These are phyloP conservation scores for Lachancea sp. DNA, from an alignment of 805 yeast species.

Conservation along the genomic window DNA sequence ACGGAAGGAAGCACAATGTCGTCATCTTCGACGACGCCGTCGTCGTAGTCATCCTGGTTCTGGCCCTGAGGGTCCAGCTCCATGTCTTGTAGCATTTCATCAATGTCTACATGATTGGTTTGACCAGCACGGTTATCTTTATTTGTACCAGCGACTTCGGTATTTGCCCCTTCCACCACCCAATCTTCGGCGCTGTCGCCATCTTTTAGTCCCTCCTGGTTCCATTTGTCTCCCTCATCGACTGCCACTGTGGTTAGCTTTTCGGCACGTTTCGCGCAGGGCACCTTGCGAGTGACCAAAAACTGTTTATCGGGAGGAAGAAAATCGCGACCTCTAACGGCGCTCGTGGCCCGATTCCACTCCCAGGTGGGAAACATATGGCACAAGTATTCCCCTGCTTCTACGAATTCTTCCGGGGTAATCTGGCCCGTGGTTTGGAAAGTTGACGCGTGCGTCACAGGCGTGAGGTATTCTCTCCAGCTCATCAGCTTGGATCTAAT, in stretches of 20 bases:
- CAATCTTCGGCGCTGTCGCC: conserved; percentile 45
- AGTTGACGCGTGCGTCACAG: conserved; percentile 80
- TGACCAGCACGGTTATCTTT: background rate
- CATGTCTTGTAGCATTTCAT: conserved; percentile 24
- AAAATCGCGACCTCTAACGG: conserved; percentile 41
- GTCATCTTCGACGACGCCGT: conserved; percentile 12
- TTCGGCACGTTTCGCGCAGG: conserved; percentile 69
- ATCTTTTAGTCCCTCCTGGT: conserved; percentile 8
- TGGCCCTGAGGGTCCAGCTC: conserved; percentile 26
- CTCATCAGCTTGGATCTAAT: conserved; percentile 74
- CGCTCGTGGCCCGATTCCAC: conserved; percentile 59
- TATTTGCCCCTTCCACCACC: conserved; percentile 36
- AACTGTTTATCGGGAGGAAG: conserved; percentile 84
- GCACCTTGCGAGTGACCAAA: conserved; percentile 83
- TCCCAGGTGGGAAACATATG: conserved; percentile 96
- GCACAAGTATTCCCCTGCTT: conserved; percentile 88
- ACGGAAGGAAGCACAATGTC: conserved; percentile 40
- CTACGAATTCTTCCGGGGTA: conserved; percentile 91
- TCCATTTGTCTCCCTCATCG: background rate
- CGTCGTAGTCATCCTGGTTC: conserved; percentile 34
- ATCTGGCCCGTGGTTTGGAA: conserved; percentile 84
- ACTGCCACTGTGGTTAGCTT: conserved; percentile 39
- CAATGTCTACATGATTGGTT: conserved; percentile 19
- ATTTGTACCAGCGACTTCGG: background rate
- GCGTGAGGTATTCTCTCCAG: conserved; percentile 88